Evolutionary conservation across 2,329 filamentous ascomycete genomes (phyloP), one percentile per base, ranked within the genome.

Genomic region (Apiospora arundinis): DNA sequence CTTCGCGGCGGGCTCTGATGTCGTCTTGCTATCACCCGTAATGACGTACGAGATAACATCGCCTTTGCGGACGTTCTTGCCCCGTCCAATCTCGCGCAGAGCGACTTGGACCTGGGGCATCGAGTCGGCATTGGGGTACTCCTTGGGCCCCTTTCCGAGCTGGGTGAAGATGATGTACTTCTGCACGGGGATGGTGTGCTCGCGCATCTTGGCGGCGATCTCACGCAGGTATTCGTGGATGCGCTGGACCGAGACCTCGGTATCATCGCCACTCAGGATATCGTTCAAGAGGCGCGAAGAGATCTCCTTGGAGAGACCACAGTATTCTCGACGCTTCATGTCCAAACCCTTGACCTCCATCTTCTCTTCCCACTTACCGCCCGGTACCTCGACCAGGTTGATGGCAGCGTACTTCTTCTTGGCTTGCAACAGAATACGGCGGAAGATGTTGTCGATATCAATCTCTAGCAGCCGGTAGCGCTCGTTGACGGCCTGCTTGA

Each of bases 341-440:
- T 99, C 96, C 67, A 99, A 89, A 85, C 96, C 96, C 83, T 99
- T 99, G 79, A 99, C 93, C 81, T 99, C 96, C 82, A 99, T 92
- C 84, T 97, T 95, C 81, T 98, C 95, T 63, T 95, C 87, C 79
- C 92, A 97, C 80, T 95, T 97, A 76, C 95, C 95, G 77, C 97
- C 93, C 23, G 78, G 74, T 28, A 93, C 88, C 77, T 98, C 93
- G 8, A 96, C 90, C 81, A 98, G 90, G 80, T 97, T 98, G 82
- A 99, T 93, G 52, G 96, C 96, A 11, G 96, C 96, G 82, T 99
- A 99, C 86, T 99, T 99, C 87, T 99, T 99, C 88, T 99, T 99
- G 42, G 96, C 95, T 79, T 98, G 96, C 18, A 99, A 87, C 49
- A 99, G 85, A 70, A 99, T 93, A 44, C 96, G 92, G 65, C 95